Base-by-base conservation (phyloP, 306 rosid species). In the Senna tora region DNA sequence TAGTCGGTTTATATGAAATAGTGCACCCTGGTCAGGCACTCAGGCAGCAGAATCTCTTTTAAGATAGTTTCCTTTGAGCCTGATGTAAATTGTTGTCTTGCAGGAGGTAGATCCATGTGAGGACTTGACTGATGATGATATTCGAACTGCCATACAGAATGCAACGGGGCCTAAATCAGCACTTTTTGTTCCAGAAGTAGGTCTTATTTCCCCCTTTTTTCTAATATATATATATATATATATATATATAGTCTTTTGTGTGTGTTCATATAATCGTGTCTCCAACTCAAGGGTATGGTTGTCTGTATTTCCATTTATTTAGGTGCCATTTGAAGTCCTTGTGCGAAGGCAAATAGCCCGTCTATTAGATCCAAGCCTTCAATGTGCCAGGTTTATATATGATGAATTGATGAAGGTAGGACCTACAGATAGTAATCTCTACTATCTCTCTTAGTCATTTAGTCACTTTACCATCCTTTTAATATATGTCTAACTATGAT, bases 81-180 rank as follows among this genome's bases (percentile, higher is more conserved):
- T 73, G 47, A 68, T 74, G 65, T 61, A 64, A 67, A 55, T 71
- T 73, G 25, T 45, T 71, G 7, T 47, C 83, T 17, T 78, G 85
- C 79, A 95, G 99, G 99, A 91, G 83, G 99, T 95, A 75, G 99
- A 95, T 89, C 99, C 99, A n/a, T 95, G 99, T 59, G 96, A 91
- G 87, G 96, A 86, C 74, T 87, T 95, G 81, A 91, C 97, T 80
- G 99, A 95, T 84, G 97, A 91, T 55, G 99, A 91, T 83, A 89
- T 95, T 73, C 95, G 96, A 28, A 95, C 99, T 59, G 96, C 99
- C 57, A 95, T 95, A 78, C 99, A 91, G 83, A 95, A 95, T 83
- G 97, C 99, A 57, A 95, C 96, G 30, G 99, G 99, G 74, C 92
- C 99, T 42, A 91, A 73, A 81, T 89, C 96, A 65, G 99, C 99